A percentile compares a stretch with the other conserved stretches of the same genome.
Evolutionary conservation across 345 rosid genomes (phyloP).

Genomic region (Fremontodendron californicum): DNA sequence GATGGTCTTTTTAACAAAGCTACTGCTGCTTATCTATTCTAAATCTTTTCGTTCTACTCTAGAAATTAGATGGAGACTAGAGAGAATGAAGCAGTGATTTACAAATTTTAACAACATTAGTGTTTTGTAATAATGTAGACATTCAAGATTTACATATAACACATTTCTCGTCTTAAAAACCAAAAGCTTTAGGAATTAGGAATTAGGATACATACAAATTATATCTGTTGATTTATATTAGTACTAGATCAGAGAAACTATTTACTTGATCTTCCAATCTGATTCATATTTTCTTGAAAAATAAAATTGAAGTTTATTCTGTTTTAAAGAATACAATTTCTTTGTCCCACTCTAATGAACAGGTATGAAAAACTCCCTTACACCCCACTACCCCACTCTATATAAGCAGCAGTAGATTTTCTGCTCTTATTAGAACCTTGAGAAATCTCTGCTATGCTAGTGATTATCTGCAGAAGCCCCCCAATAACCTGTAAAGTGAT

Average conservation of each 20-base stretch:
- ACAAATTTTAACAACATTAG: background rate
- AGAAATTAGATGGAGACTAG: background rate
- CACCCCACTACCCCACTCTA: background rate
- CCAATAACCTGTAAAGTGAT: background rate
- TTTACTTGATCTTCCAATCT: background rate
- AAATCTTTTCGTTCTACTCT: background rate
- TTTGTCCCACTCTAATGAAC: background rate
- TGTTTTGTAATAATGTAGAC: background rate
- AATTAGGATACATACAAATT: background rate
- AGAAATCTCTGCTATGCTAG: background rate
- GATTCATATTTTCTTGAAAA: no score
- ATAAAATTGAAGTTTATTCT: no score
- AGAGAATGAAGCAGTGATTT: background rate
- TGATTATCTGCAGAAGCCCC: background rate
- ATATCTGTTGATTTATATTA: background rate
- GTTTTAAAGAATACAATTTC: background rate
- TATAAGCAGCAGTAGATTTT: background rate
- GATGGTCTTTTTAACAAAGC: no score
- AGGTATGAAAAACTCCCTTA: no score
- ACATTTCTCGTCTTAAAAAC: background rate
- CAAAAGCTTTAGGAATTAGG: background rate
- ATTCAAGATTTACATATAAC: background rate
- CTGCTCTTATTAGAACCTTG: background rate
- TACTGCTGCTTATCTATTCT: no score
- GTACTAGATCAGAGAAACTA: background rate